These are phyloP conservation scores for Trichoderma oligosporum DNA, from an alignment of 2,329 filamentous ascomycete species.

Conservation along the genomic window DNA sequence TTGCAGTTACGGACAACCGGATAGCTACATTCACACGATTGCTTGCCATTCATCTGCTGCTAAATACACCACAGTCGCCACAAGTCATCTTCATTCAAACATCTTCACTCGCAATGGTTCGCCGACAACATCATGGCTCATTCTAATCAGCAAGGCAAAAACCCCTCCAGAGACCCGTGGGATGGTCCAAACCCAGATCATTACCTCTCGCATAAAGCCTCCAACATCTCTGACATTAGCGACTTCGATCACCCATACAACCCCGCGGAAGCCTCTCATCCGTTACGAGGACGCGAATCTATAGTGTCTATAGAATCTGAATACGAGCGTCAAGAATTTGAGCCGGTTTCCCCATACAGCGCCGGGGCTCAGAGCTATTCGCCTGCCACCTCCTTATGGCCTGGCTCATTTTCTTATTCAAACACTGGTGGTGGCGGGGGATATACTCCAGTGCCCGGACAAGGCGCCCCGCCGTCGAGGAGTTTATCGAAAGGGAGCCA, in stretches of 20 bases:
- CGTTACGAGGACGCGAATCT: constrained; percentile 30
- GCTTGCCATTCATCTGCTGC: neutral
- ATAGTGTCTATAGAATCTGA: constrained; percentile 22
- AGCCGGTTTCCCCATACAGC: constrained; percentile 20
- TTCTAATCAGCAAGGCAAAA: constrained; percentile 30
- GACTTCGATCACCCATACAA: constrained; percentile 31
- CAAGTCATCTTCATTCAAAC: neutral
- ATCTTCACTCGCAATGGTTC: constrained; percentile 26
- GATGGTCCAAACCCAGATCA: constrained; percentile 17
- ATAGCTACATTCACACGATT: neutral
- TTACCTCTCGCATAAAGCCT: constrained; percentile 32
- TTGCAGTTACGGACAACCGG: neutral
- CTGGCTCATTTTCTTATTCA: constrained; percentile 30
- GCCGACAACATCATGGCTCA: constrained; percentile 29
- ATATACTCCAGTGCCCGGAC: constrained; percentile 29
- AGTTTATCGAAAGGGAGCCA: constrained; percentile 27
- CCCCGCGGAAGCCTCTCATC: constrained; percentile 20
- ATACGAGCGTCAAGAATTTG: constrained; percentile 17
- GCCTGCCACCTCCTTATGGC: constrained; percentile 25
- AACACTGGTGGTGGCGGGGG: constrained; percentile 12
- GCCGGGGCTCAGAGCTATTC: constrained; percentile 24
- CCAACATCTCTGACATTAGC: constrained; percentile 34
- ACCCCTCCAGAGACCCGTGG: constrained; percentile 28
- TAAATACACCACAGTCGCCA: neutral
- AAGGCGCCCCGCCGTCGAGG: constrained; percentile 23